These are phyloP conservation scores for Lonicera japonica DNA, from an alignment of 129 eudicot genomes.

Conservation along the genomic window DNA sequence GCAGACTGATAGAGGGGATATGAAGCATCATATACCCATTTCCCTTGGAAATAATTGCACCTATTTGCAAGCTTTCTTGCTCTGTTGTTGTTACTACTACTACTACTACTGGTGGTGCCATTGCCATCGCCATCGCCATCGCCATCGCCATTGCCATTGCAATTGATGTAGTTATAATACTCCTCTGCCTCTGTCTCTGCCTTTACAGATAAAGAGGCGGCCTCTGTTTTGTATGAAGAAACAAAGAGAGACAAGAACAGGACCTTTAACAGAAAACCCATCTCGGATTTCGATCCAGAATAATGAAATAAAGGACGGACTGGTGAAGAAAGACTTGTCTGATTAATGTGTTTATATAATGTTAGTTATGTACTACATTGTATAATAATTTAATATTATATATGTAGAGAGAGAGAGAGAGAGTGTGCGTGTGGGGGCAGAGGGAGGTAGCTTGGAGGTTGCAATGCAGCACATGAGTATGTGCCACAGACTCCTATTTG, in stretches of 20 bases:
- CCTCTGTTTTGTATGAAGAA: slow-evolving; percentile 1
- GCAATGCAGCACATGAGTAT: slow-evolving; percentile 9
- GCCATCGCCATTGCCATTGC: too few species aligned
- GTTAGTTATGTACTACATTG: neutral
- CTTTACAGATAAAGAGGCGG: too few species aligned
- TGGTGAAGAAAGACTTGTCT: slow-evolving; percentile 7
- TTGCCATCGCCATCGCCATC: too few species aligned
- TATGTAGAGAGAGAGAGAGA: neutral
- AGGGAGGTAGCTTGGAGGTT: slow-evolving; percentile 2
- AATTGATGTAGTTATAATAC: too few species aligned
- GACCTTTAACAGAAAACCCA: slow-evolving; percentile 17
- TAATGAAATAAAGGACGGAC: neutral
- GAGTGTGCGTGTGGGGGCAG: too few species aligned
- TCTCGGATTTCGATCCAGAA: slow-evolving; percentile 6
- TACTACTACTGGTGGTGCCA: too few species aligned
- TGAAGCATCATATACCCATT: slow-evolving; percentile 54
- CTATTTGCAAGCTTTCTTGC: slow-evolving; percentile 18
- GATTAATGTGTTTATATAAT: slow-evolving; percentile 6
- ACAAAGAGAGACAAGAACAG: slow-evolving; percentile 19
- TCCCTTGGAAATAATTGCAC: slow-evolving; percentile 43
- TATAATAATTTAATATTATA: too few species aligned
- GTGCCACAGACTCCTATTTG: slow-evolving; percentile 8
- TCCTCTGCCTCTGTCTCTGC: neutral
- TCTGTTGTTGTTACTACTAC: slow-evolving; percentile 8
- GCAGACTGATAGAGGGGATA: slow-evolving; percentile 47